Conservation (phyloP, 2,329 filamentous ascomycete species). For the Diplodia intermedia region DNA sequence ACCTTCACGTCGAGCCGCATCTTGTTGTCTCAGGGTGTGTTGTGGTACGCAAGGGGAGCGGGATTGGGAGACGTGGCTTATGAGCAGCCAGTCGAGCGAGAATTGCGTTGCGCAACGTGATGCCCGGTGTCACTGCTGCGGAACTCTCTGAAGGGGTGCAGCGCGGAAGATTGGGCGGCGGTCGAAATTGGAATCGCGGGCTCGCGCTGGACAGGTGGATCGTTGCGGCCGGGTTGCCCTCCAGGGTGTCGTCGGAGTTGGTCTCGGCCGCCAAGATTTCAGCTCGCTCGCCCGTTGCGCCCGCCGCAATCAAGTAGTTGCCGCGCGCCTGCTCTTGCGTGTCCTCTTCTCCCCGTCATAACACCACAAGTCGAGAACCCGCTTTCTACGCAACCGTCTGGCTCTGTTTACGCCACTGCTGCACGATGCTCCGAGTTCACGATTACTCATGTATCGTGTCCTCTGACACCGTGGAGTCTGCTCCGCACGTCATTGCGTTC, state of each 20-base stretch:
- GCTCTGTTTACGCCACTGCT: background rate
- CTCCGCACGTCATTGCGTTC: background rate
- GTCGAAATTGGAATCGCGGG: constrained; percentile 16
- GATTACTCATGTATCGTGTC: background rate
- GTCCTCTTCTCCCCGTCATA: constrained; percentile 6
- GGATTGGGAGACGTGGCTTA: constrained; percentile 49
- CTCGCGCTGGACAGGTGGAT: constrained; percentile 28
- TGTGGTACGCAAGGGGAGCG: constrained; percentile 41
- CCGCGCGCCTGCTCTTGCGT: constrained; percentile 6
- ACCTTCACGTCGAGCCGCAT: constrained; percentile 58
- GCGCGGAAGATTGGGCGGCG: constrained; percentile 11
- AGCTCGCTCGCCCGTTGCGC: background rate
- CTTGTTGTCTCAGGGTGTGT: constrained; percentile 38
- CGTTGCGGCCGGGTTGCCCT: constrained; percentile 19
- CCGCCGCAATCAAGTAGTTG: background rate
- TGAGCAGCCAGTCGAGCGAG: constrained; percentile 45
- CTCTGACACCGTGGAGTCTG: background rate
- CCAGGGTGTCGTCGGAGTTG: constrained; percentile 25
- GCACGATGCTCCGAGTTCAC: background rate
- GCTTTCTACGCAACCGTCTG: background rate
- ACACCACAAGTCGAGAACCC: background rate
- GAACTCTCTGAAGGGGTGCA: background rate
- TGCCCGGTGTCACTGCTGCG: constrained; percentile 18
- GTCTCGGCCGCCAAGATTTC: constrained; percentile 29
- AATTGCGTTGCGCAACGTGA: constrained; percentile 21